Evolutionary conservation across 2,329 filamentous ascomycete genomes (phyloP).

Genomic region (Apiospora sp.): DNA sequence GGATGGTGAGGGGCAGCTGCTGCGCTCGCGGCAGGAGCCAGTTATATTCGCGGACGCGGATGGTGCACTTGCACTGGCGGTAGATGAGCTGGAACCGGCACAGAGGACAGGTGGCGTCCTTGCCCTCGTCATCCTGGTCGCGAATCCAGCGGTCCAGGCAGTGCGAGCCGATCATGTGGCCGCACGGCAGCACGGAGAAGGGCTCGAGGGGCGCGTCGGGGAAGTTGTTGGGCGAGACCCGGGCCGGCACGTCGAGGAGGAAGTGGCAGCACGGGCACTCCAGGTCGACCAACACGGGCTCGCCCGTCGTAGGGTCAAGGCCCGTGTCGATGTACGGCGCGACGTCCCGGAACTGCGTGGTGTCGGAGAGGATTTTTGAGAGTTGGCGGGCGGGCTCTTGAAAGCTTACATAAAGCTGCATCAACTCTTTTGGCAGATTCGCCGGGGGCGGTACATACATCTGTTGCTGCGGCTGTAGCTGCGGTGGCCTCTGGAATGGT

Average conservation of each 20-base stretch:
- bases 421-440: not conserved
- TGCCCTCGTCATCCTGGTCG: not conserved
- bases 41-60: not conserved
- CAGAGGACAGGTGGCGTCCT: not conserved
- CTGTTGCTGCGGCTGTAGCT: not conserved
- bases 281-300: not conserved
- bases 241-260: not conserved
- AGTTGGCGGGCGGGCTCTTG: not conserved
- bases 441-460: not conserved
- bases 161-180: constrained; percentile 22
- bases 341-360: constrained; percentile 20
- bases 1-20: constrained; percentile 10
- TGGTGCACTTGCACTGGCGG: not conserved
- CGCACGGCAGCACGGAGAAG: constrained; percentile 21
- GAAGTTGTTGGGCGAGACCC: constrained; percentile 15
- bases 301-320: not conserved
- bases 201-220: constrained; percentile 3
- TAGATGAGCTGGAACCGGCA: constrained; percentile 12
- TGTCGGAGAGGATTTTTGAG: not conserved
- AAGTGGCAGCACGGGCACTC: not conserved
- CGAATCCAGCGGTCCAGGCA: constrained; percentile 15
- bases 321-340: constrained; percentile 19
- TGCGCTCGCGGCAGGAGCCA: not conserved
- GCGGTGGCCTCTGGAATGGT: not conserved
- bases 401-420: not conserved